These are phyloP conservation scores for Sporothrix euskadiensis DNA, from an alignment of 2,329 filamentous ascomycete genomes.

Conservation along the genomic window DNA sequence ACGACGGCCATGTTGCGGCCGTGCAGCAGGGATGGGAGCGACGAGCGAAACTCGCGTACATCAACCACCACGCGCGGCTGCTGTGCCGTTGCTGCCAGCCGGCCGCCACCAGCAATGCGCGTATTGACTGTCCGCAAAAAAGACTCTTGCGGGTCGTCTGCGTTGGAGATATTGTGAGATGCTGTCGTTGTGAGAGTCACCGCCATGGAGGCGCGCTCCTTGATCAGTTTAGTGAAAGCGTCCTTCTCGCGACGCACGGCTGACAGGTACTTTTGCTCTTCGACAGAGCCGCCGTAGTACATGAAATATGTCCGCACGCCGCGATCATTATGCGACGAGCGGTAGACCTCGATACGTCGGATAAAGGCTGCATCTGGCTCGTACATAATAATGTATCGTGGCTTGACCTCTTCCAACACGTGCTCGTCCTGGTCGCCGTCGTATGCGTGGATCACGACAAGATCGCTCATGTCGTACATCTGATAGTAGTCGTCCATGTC, in stretches of 20 bases:
- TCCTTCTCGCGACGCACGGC: conserved; percentile 94
- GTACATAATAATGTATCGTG: conserved; percentile 97
- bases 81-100: conserved; percentile 79
- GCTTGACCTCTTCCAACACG: conserved; percentile 89
- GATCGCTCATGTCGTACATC: conserved; percentile 85
- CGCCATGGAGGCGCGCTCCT: conserved; percentile 91
- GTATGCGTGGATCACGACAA: conserved; percentile 88
- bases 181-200: conserved; percentile 76
- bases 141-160: conserved; percentile 81
- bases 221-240: conserved; percentile 90
- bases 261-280: conserved; percentile 91
- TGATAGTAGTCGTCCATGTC: conserved; percentile 92
- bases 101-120: conserved; percentile 88
- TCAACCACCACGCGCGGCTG: conserved; percentile 92
- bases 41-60: conserved; percentile 92
- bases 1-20: conserved; percentile 85
- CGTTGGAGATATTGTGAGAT: conserved; percentile 46
- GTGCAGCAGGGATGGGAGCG: conserved; percentile 85
- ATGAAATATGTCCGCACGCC: conserved; percentile 94
- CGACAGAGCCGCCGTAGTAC: conserved; percentile 92
- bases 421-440: conserved; percentile 96
- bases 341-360: conserved; percentile 89
- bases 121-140: conserved; percentile 97
- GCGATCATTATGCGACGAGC: conserved; percentile 86
- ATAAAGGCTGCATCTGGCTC: conserved; percentile 95